Conservation (phyloP, 345 rosid genomes). For the Linum trigynum region DNA sequence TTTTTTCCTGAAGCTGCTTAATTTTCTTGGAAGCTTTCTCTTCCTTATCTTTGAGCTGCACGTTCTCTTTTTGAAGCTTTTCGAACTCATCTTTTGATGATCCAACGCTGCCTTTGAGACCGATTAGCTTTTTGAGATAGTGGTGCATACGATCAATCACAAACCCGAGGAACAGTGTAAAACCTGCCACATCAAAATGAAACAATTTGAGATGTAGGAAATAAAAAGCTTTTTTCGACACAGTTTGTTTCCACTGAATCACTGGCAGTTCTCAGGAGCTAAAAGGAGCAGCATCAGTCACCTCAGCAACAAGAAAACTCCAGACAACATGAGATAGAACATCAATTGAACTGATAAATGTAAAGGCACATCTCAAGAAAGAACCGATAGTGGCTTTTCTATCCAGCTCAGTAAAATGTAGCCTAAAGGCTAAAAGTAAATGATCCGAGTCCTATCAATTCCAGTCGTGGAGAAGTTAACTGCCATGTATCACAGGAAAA, state of each 20-base stretch:
- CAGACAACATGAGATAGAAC: neutral
- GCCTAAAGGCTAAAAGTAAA: too few species aligned
- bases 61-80: conserved; percentile 47
- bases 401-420: too few species aligned
- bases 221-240: too few species aligned
- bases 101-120: conserved; percentile 44
- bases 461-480: too few species aligned
- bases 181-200: conserved; percentile 49
- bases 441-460: too few species aligned
- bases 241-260: too few species aligned
- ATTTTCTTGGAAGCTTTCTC: conserved; percentile 52
- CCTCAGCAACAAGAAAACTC: neutral
- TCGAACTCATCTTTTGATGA: conserved; percentile 61
- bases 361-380: neutral
- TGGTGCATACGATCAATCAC: conserved; percentile 76
- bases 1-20: conserved; percentile 43
- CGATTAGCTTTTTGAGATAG: conserved; percentile 59
- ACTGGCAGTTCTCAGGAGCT: too few species aligned
- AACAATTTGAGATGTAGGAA: conserved; percentile 6
- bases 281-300: neutral
- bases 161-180: conserved; percentile 78
- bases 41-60: conserved; percentile 52
- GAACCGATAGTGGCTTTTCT: too few species aligned
- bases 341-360: neutral
- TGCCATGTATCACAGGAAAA: too few species aligned